Evolutionary conservation across 148 eudicot genomes (phyloP), one percentile per base, ranked within the genome.

Genomic region (Persicaria tinctoria): DNA sequence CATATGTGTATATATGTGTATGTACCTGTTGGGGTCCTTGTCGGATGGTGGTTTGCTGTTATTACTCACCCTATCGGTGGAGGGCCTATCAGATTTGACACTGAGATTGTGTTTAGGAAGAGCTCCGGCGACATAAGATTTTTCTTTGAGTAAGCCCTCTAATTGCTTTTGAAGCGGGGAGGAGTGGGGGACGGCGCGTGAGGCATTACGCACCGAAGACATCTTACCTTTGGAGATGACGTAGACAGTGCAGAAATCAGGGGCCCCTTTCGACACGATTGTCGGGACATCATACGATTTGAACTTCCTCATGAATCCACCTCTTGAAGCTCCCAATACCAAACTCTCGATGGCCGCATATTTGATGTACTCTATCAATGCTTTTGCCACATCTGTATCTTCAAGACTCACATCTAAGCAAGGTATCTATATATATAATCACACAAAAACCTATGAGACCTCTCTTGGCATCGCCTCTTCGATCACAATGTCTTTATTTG

Each of bases 211-310:
- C 41, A 90, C 86, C 1, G 88, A 78, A 49, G 97, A 87, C 48
- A 91, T 80, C 86, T 91, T 90, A 75, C 87, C 76, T 82, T 94
- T 91, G 53, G 94, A 88, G 82, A 94, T 85, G 55, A 91, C 90
- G 76, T 88, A 91, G 66, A 91, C 89, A 10, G 88, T 89, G 83
- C 98, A 91, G 82, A 94, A 94, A 78, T 91, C 97, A 46, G 98
- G 97, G 56, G 92, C 86, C 51, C 76, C 87, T 84, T 82, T 90
- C 45, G 86, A 79, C 57, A 90, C 93, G 68, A 70, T 72, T 57
- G 74, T 86, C 50, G 97, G 92, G 71, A 83, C 70, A 78, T 91
- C 98, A n/a, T 82, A 55, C 20, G 76, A 76, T 82, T 84, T 87
- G 76, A 94, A 87, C 80, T 84, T 90, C 64, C 94, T 89, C 87